Evolutionary conservation across 345 rosid genomes (phyloP), one percentile per base, ranked within the genome.

Genomic region (Eucalyptus curtisii): DNA sequence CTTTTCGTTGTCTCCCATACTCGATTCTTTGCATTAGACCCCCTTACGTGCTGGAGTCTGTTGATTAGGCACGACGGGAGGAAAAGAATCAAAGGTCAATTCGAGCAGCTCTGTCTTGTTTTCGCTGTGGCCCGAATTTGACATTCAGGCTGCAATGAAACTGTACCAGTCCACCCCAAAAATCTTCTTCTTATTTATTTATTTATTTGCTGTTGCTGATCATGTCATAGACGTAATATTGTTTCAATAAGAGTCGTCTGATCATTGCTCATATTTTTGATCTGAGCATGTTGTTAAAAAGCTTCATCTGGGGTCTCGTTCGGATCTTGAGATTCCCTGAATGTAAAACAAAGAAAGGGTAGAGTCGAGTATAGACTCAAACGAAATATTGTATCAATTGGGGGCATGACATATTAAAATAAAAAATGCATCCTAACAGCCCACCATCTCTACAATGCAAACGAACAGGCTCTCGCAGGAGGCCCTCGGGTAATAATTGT

Each of bases 221-320:
- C 68, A 61, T 30, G 37, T 64, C 76, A n/a, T 64, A 7, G 57
- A 52, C 0, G 5, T 0, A 7, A 52, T 52, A 52, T 19, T 52
- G 57, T 52, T 52, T 52, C 57, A 0, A 1, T 19, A 52, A 52
- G 0, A 52, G 57, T 1, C 3, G 25, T 0, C 2, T 0, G 4
- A 52, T 52, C 25, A 20, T 20, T 20, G 25, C 57, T 52, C 25
- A 0, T 52, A 0, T 52, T 20, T 52, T 20, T 0, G 2, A 52
- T 5, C 2, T 52, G 0, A 52, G 10, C 0, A 52, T 10, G 5
- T 52, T 52, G 0, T 3, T 52, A 8, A 52, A 52, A 20, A 52
- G 10, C 0, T 52, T 7, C 57, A 52, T 8, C 0, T 20, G 25
- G 10, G 57, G 0, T 52, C 2, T 20, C 10, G 1, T 52, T 1